phyloP scores from a whole-genome alignment of 257 asterid species.

The Leptodermis oblonga region DNA sequence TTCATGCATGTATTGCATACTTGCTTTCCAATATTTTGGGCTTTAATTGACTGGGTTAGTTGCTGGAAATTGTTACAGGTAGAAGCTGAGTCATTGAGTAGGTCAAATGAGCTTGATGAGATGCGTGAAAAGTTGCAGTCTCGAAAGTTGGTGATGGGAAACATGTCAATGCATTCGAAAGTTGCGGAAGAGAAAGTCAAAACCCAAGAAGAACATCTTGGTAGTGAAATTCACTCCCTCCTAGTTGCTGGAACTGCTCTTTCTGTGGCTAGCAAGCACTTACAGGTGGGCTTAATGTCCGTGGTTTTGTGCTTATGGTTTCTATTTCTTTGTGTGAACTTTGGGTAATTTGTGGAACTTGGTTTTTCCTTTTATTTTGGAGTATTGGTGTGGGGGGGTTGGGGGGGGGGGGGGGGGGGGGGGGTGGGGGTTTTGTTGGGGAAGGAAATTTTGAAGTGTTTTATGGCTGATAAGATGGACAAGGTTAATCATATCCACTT shows the following conservation, averaged over 20 bases:
- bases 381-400: too few relatives aligned
- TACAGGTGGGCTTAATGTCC: conserved; percentile 52
- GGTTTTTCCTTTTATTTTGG: neutral
- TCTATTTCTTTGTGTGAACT: conserved; percentile 4
- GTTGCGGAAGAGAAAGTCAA: conserved; percentile 72
- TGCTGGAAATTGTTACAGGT: conserved; percentile 39
- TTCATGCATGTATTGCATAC: conserved; percentile 1
- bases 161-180: conserved; percentile 84
- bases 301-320: neutral
- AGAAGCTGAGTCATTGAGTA: conserved; percentile 66
- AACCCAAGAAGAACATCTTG: conserved; percentile 87
- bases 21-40: conserved; percentile 7
- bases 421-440: neutral
- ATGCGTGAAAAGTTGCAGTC: conserved; percentile 71
- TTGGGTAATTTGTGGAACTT: neutral
- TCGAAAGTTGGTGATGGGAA: conserved; percentile 90
- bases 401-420: too few relatives aligned
- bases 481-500: neutral
- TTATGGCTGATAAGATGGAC: neutral
- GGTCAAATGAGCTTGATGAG: conserved; percentile 75
- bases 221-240: conserved; percentile 68
- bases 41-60: conserved; percentile 23
- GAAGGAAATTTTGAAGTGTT: neutral
- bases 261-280: conserved; percentile 66
- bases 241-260: conserved; percentile 82